These are phyloP conservation scores for Lactuca saligna DNA, from an alignment of 129 eudicot genomes.

Conservation along the genomic window DNA sequence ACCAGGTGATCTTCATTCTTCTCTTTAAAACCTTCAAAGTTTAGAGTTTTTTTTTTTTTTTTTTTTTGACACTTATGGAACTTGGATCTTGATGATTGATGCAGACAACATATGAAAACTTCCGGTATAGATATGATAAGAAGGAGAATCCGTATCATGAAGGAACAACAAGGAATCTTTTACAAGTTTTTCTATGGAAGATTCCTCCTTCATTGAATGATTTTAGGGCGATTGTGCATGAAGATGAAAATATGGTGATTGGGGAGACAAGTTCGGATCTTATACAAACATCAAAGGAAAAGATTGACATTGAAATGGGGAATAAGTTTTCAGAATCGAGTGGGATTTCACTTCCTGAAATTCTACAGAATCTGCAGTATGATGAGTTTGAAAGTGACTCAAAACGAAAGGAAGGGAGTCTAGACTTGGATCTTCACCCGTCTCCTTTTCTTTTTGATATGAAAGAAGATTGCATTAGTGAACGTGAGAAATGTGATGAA, in stretches of 20 bases:
- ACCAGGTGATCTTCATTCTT: slow-evolving; percentile 66
- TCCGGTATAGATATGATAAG: slow-evolving; percentile 76
- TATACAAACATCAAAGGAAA: slow-evolving; percentile 57
- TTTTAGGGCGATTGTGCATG: slow-evolving; percentile 56
- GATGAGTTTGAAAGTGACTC: slow-evolving; percentile 60
- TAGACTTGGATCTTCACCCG: slow-evolving; percentile 29
- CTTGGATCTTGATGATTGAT: slow-evolving; percentile 20
- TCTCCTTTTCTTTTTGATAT: slow-evolving; percentile 44
- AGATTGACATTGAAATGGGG: slow-evolving; percentile 80
- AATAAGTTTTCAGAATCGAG: slow-evolving; percentile 36
- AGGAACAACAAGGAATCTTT: slow-evolving; percentile 62
- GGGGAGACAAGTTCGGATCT: slow-evolving; percentile 35
- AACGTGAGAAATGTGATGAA: slow-evolving; percentile 33
- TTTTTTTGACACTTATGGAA: slow-evolving; percentile 10
- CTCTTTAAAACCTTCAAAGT: slow-evolving; percentile 2
- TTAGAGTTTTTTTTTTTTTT: slow-evolving; percentile 4
- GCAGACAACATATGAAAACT: slow-evolving; percentile 96
- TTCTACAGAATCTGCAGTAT: slow-evolving; percentile 64
- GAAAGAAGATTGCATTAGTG: slow-evolving; percentile 32
- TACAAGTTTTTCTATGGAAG: slow-evolving; percentile 64
- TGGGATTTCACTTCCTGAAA: slow-evolving; percentile 73
- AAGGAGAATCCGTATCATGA: slow-evolving; percentile 87
- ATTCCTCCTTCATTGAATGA: slow-evolving; percentile 66
- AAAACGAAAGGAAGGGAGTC: slow-evolving; percentile 44
- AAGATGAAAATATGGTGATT: slow-evolving; percentile 41